Conservation (phyloP, 73 alveolate genomes). For the Breviolum minutum region DNA sequence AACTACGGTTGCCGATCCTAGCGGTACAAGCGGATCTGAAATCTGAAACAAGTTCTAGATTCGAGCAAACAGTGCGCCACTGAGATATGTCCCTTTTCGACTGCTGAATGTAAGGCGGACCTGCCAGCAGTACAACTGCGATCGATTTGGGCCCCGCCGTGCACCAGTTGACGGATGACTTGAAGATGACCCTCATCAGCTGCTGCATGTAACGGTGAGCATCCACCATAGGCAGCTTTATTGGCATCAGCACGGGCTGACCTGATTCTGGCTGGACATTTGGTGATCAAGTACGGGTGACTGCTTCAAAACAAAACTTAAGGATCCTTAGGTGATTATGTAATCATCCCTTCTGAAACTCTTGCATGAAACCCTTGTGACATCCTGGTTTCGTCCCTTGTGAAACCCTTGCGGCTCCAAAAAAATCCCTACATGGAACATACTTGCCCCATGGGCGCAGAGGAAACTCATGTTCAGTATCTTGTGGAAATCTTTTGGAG, state of each 20-base stretch:
- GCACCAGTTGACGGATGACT: background rate
- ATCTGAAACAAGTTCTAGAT: background rate
- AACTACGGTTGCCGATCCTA: too few relatives aligned
- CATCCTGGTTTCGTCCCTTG: too few relatives aligned
- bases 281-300: background rate
- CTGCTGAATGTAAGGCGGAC: slow-evolving; percentile 53
- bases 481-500: too few relatives aligned
- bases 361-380: too few relatives aligned
- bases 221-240: slow-evolving; percentile 44
- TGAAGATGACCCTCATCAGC: slow-evolving; percentile 43
- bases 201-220: slow-evolving; percentile 19
- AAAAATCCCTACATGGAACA: too few relatives aligned
- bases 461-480: too few relatives aligned
- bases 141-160: background rate
- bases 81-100: slow-evolving; percentile 47
- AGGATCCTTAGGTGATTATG: too few relatives aligned
- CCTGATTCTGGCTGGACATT: background rate
- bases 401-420: too few relatives aligned
- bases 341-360: too few relatives aligned
- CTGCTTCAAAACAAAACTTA: too few relatives aligned
- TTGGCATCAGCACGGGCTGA: slow-evolving; percentile 29
- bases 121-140: background rate
- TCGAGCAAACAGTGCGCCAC: slow-evolving; percentile 49
- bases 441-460: too few relatives aligned
- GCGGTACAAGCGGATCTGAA: background rate